phyloP scores from a whole-genome alignment of 148 eudicot species.

The Rheum nobile region DNA sequence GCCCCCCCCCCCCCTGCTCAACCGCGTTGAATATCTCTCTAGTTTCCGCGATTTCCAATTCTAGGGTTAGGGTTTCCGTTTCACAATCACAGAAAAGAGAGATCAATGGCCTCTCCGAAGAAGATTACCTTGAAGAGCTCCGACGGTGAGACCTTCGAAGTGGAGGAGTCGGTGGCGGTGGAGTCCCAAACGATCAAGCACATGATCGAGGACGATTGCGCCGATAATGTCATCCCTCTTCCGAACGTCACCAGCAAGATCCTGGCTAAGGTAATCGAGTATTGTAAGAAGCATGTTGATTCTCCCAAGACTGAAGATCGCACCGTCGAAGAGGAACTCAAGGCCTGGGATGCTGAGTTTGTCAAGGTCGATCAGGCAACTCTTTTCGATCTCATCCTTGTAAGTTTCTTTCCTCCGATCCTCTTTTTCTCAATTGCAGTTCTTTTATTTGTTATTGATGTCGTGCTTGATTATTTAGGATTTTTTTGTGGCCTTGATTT shows the following conservation, averaged over 20 bases:
- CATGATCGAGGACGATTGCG: slow-evolving; percentile 39
- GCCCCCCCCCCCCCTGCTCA: neutral
- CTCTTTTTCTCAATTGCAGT: neutral
- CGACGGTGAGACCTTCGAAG: slow-evolving; percentile 45
- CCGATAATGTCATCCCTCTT: slow-evolving; percentile 33
- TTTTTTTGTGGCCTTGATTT: neutral
- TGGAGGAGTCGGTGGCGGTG: slow-evolving; percentile 29
- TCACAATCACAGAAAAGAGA: neutral
- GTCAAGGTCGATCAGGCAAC: slow-evolving; percentile 45
- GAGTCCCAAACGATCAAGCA: slow-evolving; percentile 42
- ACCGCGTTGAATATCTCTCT: neutral
- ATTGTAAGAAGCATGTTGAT: slow-evolving; percentile 39
- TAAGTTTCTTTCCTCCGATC: slow-evolving; percentile 7
- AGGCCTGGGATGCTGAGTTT: slow-evolving; percentile 34
- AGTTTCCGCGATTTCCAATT: neutral
- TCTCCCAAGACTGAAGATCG: slow-evolving; percentile 21
- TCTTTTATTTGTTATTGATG: neutral
- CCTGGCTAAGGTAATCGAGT: slow-evolving; percentile 36
- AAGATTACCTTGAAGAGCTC: slow-evolving; percentile 29
- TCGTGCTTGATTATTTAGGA: neutral
- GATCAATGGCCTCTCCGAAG: slow-evolving; percentile 3
- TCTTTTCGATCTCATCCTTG: slow-evolving; percentile 43
- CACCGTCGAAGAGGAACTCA: slow-evolving; percentile 24
- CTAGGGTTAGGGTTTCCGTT: slow-evolving; percentile 1
- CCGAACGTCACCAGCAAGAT: slow-evolving; percentile 38